Conservation (phyloP, 2,329 filamentous ascomycete genomes). For the Colletotrichum viniferum region DNA sequence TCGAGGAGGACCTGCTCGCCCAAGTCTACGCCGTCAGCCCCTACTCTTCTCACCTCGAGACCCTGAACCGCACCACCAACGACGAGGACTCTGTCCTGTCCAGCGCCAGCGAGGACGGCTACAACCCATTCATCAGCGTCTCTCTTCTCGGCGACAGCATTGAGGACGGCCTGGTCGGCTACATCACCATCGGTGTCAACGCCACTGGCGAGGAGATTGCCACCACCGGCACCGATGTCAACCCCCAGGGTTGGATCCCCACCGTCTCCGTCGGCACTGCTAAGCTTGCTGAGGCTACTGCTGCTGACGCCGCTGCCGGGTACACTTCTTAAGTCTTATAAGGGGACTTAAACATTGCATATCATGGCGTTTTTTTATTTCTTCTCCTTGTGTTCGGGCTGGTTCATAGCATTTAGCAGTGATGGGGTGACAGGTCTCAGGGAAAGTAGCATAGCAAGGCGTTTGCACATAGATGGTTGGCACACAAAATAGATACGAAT, state of each 20-base stretch:
- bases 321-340: background rate
- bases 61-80: background rate
- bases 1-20: background rate
- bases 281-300: background rate
- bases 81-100: constrained; percentile 44
- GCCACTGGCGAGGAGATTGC: background rate
- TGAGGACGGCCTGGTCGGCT: constrained; percentile 47
- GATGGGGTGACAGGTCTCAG: background rate
- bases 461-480: background rate
- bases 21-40: background rate
- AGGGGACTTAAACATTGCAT: background rate
- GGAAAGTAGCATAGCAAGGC: background rate
- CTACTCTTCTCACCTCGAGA: background rate
- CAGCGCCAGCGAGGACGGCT: constrained; percentile 46
- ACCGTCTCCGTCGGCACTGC: background rate
- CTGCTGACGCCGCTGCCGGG: background rate
- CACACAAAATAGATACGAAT: background rate
- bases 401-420: background rate
- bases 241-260: background rate
- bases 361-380: background rate
- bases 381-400: background rate
- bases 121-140: constrained; percentile 56
- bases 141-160: constrained; percentile 52
- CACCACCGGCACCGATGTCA: background rate
- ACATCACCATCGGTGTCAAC: constrained; percentile 49